phyloP scores from a whole-genome alignment of 371 early-diverging fungal species.

The Actinomucor elegans region DNA sequence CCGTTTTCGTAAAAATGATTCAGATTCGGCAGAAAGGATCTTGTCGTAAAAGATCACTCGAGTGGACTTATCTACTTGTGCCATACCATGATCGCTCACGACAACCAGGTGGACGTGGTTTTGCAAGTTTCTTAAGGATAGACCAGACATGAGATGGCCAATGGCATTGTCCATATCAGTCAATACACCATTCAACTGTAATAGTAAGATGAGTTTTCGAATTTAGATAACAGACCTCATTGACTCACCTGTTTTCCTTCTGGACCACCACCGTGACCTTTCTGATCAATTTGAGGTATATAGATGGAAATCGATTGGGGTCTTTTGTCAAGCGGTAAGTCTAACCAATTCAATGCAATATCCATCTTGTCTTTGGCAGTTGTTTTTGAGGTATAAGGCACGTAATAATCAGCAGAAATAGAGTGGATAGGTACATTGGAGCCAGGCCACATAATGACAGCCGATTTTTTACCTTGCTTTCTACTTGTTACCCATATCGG shows the following conservation, averaged over 20 bases:
- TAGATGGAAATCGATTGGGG: slow-evolving; percentile 80
- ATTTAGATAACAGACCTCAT: background rate
- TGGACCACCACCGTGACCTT: slow-evolving; percentile 80
- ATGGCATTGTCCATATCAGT: slow-evolving; percentile 66
- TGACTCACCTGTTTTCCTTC: slow-evolving; percentile 47
- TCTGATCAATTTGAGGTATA: slow-evolving; percentile 76
- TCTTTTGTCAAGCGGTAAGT: slow-evolving; percentile 59
- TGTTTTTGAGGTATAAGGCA: slow-evolving; percentile 51
- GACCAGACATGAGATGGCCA: slow-evolving; percentile 54
- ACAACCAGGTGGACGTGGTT: slow-evolving; percentile 75
- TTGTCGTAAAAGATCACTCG: slow-evolving; percentile 73
- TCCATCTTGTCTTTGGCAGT: slow-evolving; percentile 58
- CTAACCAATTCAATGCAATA: slow-evolving; percentile 72
- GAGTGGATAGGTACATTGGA: slow-evolving; percentile 58
- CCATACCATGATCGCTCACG: slow-evolving; percentile 94
- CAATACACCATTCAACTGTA: slow-evolving; percentile 60
- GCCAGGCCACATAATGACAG: slow-evolving; percentile 89
- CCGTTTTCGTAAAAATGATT: slow-evolving; percentile 21
- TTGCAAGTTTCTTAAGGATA: slow-evolving; percentile 57
- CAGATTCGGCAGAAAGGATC: slow-evolving; percentile 27
- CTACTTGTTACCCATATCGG: slow-evolving; percentile 90
- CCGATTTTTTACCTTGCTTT: slow-evolving; percentile 63
- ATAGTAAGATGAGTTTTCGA: background rate
- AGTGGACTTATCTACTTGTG: slow-evolving; percentile 49
- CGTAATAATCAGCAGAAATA: slow-evolving; percentile 62